Evolutionary conservation across 345 rosid species (phyloP), one percentile per base, ranked within the genome.

Genomic region (Nasturtium officinale): DNA sequence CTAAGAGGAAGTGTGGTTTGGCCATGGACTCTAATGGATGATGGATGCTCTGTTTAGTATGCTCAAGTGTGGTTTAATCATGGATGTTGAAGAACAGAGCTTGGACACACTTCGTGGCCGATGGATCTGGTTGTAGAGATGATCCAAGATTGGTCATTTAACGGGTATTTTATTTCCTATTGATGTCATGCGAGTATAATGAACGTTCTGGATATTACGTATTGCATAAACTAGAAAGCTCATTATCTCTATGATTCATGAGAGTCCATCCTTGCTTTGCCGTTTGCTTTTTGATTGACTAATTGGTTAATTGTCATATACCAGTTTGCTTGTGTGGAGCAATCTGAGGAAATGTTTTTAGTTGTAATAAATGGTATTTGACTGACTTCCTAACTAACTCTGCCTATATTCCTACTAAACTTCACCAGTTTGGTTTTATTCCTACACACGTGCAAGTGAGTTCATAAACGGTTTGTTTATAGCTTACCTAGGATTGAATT

Each of bases 51-150:
- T 18, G 12, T 17, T 47, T 47, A 3, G 18, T 47, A 47, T 47
- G 25, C 13, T 47, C 5, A 47, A 18, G 5, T 47, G 12, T 47
- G 47, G 47, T 43, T 43, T 43, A 43, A 6, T 43, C 9, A 43
- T 43, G 3, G 47, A 43, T 73, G 91, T 71, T 87, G 69, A 77
- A 82, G 71, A 77, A 48, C 16, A 85, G 47, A 79, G 63, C 85
- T 75, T 63, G 85, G 82, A 74, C 86, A 87, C 0, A 61, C 50
- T 37, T 35, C 23, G n/a, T 38, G 25, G 32, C 13, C 26, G 69
- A 83, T 84, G 91, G 65, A 16, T 54, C 48, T 82, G 60, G 79
- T 86, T 72, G 88, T 85, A 65, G 87, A 86, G 70, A 91, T 86
- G 90, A 84, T 88, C 67, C 71, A 82, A 55, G 77, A 13, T 82